phyloP scores from a whole-genome alignment of 768 basidiomycete species.

The Russula vinacea region DNA sequence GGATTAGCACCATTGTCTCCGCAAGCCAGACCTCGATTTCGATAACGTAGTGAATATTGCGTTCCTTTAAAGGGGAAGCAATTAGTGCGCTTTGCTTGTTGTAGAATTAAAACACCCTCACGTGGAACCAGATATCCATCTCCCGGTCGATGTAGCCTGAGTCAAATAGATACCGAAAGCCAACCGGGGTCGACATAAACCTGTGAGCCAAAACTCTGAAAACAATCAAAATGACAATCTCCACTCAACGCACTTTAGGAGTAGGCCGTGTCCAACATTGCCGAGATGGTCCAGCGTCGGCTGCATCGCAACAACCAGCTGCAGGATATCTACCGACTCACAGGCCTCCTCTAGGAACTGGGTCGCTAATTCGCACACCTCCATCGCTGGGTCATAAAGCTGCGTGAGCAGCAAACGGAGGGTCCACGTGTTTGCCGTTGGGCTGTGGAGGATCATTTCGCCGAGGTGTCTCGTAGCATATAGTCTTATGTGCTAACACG shows the following conservation, averaged over 20 bases:
- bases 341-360: slow-evolving; percentile 88
- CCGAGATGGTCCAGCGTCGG: slow-evolving; percentile 95
- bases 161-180: slow-evolving; percentile 88
- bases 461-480: slow-evolving; percentile 89
- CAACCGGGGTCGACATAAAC: slow-evolving; percentile 91
- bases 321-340: slow-evolving; percentile 75
- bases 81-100: slow-evolving; percentile 11
- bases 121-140: slow-evolving; percentile 96
- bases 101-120: slow-evolving; percentile 39
- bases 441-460: slow-evolving; percentile 63
- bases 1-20: slow-evolving; percentile 60
- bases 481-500: slow-evolving; percentile 70
- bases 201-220: slow-evolving; percentile 40
- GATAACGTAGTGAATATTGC: slow-evolving; percentile 89
- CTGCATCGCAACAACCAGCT: slow-evolving; percentile 90
- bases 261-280: slow-evolving; percentile 81
- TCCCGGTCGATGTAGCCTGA: slow-evolving; percentile 91
- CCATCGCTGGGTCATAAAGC: slow-evolving; percentile 86
- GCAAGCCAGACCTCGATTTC: slow-evolving; percentile 91
- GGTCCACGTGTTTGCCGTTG: slow-evolving; percentile 78
- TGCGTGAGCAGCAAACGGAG: slow-evolving; percentile 90
- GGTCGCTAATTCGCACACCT: slow-evolving; percentile 89
- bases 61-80: slow-evolving; percentile 56
- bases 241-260: slow-evolving; percentile 66
- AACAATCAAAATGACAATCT: not conserved